Conservation (phyloP, 192 early-diverging fungal species). For the Rhizophagus clarus region DNA sequence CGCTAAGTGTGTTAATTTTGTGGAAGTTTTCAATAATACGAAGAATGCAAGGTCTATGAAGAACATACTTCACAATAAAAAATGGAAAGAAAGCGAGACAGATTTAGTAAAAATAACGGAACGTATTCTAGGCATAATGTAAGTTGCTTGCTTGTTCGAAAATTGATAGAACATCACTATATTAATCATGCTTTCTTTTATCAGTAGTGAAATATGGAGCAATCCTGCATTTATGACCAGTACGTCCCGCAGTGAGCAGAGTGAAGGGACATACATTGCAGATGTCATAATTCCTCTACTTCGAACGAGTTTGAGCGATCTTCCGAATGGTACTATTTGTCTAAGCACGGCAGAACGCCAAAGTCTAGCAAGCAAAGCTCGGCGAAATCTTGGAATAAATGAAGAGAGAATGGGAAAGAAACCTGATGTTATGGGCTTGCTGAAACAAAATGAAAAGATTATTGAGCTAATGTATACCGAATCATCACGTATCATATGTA, state of each 20-base stretch:
- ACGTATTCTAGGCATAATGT: not conserved
- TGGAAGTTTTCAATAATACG: conserved; percentile 1
- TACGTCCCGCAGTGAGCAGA: not conserved
- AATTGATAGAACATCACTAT: not conserved
- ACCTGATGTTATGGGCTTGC: conserved; percentile 10
- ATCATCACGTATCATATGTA: conserved; percentile 10
- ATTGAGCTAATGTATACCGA: conserved; percentile 3
- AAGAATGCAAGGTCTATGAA: not conserved
- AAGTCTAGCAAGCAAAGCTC: too few species aligned
- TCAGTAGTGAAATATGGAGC: conserved; percentile 1
- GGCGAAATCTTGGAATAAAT: not conserved
- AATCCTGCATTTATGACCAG: not conserved
- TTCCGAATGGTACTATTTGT: too few species aligned
- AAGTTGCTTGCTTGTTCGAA: not conserved
- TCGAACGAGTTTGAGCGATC: too few species aligned
- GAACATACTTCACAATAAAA: conserved; percentile 15
- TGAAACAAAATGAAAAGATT: not conserved
- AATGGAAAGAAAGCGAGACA: conserved; percentile 11
- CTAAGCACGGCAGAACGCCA: too few species aligned
- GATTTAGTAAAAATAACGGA: conserved; percentile 5
- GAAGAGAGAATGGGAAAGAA: not conserved
- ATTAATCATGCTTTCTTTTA: not conserved
- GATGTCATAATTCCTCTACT: too few species aligned
- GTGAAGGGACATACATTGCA: too few species aligned
- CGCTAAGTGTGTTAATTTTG: not conserved